Conservation (phyloP, 331 rosid genomes). For the Stylosanthes scabra region DNA sequence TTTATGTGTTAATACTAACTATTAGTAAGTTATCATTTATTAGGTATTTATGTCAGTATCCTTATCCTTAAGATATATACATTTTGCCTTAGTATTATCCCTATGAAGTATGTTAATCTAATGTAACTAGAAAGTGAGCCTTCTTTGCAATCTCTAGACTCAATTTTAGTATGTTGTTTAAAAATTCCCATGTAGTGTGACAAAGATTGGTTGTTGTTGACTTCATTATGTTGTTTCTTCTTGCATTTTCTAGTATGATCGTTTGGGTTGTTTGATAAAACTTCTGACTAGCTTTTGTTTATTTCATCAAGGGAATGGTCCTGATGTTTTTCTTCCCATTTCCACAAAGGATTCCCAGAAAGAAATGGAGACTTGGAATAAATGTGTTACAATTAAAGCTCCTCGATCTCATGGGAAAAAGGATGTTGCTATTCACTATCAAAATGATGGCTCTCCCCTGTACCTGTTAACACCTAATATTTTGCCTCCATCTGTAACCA, state of each 20-base stretch:
- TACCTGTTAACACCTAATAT: constrained; percentile 69
- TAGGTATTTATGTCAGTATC: background rate
- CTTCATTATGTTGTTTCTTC: constrained; percentile 35
- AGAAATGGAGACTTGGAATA: constrained; percentile 46
- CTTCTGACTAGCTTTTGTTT: constrained; percentile 40
- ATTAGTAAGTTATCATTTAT: background rate
- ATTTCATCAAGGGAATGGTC: constrained; percentile 56
- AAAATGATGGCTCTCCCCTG: constrained; percentile 78
- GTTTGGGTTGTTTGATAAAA: constrained; percentile 37
- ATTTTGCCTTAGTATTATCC: background rate
- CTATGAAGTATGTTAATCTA: constrained; percentile 29
- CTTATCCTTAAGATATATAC: too few relatives aligned
- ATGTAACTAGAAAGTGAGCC: constrained; percentile 24
- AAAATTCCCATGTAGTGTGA: constrained; percentile 7
- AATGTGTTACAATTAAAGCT: constrained; percentile 34
- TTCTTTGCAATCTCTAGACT: constrained; percentile 11
- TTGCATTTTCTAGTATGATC: constrained; percentile 32
- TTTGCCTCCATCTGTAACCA: constrained; percentile 73
- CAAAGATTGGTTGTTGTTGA: constrained; percentile 4
- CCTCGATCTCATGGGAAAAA: constrained; percentile 47
- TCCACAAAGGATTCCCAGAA: constrained; percentile 47
- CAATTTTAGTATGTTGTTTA: constrained; percentile 23
- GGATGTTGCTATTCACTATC: constrained; percentile 68
- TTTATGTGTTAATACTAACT: constrained; percentile 29
- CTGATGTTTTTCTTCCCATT: constrained; percentile 64